A percentile compares a stretch with the other conserved stretches of the same genome.
Conservation (phyloP, 2,329 filamentous ascomycete species). For the Talaromyces rugulosus region DNA sequence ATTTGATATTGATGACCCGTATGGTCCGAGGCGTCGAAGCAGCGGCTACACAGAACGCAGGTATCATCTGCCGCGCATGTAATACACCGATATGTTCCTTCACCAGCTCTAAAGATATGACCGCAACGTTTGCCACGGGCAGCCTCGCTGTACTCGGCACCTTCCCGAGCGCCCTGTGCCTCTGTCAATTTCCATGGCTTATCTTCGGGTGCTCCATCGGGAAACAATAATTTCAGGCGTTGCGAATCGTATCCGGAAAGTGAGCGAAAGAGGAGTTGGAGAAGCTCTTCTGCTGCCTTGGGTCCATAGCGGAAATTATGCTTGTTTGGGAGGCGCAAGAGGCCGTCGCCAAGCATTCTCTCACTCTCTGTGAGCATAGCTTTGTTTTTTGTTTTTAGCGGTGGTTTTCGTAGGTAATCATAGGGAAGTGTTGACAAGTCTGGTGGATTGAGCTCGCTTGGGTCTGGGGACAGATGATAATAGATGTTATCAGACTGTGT, state of each 20-base stretch:
- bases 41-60: constrained; percentile 88
- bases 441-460: background rate
- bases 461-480: background rate
- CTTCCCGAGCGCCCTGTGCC: constrained; percentile 87
- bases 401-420: constrained; percentile 16
- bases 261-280: constrained; percentile 79
- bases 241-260: constrained; percentile 72
- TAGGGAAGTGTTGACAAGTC: constrained; percentile 12
- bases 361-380: constrained; percentile 56
- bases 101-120: constrained; percentile 92
- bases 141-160: constrained; percentile 88
- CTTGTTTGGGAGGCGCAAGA: constrained; percentile 70
- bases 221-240: constrained; percentile 77
- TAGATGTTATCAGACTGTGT: constrained; percentile 1
- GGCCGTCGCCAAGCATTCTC: constrained; percentile 75
- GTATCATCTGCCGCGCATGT: constrained; percentile 94
- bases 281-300: constrained; percentile 65
- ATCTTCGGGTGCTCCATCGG: constrained; percentile 59
- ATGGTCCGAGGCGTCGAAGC: constrained; percentile 94
- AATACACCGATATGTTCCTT: constrained; percentile 90
- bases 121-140: constrained; percentile 92
- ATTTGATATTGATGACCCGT: constrained; percentile 89
- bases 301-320: constrained; percentile 73
- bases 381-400: constrained; percentile 7
- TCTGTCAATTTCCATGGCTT: constrained; percentile 71